Evolutionary conservation across 208 protist species (phyloP), one percentile per base, ranked within the genome.

Genomic region (Strigomonas culicis): DNA sequence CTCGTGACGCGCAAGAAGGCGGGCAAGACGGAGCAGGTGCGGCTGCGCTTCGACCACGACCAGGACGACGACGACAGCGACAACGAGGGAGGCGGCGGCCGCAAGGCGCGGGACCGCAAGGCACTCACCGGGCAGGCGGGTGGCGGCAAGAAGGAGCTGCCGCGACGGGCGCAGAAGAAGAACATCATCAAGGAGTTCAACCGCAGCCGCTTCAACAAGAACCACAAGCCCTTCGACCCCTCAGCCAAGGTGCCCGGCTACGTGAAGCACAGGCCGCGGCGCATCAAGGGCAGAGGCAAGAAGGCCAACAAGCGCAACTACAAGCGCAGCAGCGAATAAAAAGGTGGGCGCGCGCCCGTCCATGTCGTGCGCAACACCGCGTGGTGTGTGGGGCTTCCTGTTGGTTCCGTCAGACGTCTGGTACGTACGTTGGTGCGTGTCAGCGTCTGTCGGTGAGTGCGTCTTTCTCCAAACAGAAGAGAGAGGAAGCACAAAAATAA

Each of bases 171-270:
- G 10, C 77, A 80, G 15, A 93, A 93, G 79, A 81, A 79, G 66
- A 62, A 72, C 1, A 52, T 67, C 19, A 63, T 76, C 31, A 89
- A 93, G 75, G 74, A 56, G 50, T 87, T 92, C 68, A 95, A 95
- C 59, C 72, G 79, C 55, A 61, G 59, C 25, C 79, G 86, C 50
- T 90, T 83, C 65, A 90, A 95, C 70, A 77, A 81, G 30, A 95
- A 95, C 75, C 88, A 93, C 73, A 92, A 93, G 72, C 72, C 75
- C 27, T 59, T 88, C 34, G 84, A 93, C 68, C 70, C 84, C 4
- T 80, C 77, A 8, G 86, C 84, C 41, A 74, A 79, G 59, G 90
- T 95, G 71, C 86, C 86, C 1, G 90, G 90, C 8, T 95, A 93
- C 66, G 57, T 90, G 25, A 92, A 93, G 65, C 90, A 73, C 31